Evolutionary conservation across 148 eudicot species (phyloP).

Genomic region (Arbutus unedo): DNA sequence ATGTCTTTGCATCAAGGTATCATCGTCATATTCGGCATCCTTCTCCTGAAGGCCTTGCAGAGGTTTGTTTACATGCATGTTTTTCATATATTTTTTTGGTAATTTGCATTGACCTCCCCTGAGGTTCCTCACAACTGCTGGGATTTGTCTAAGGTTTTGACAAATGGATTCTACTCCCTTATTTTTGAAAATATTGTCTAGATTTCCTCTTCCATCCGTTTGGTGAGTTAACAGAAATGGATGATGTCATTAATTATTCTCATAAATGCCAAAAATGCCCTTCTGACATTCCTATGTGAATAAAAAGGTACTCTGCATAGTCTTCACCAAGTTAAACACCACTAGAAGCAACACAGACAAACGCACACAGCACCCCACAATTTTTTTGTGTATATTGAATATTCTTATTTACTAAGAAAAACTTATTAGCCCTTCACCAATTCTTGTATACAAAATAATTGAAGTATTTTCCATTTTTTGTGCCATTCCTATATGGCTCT

Average conservation of each 20-base stretch:
- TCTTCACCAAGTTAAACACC: no score
- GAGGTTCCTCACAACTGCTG: neutral
- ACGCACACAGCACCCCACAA: no score
- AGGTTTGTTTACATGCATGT: slow-evolving; percentile 43
- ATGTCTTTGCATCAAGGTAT: slow-evolving; percentile 63
- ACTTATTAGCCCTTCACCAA: neutral
- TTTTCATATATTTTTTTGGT: neutral
- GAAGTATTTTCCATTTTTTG: no score
- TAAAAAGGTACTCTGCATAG: no score
- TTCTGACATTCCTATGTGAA: no score
- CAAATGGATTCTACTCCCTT: neutral
- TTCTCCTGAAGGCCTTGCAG: slow-evolving; percentile 74
- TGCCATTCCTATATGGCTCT: neutral
- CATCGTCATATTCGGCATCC: slow-evolving; percentile 71
- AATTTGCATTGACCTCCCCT: neutral
- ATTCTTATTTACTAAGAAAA: no score
- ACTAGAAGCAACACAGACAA: no score
- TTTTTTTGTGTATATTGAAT: neutral
- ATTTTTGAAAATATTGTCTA: neutral
- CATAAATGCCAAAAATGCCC: no score
- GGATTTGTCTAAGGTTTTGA: neutral
- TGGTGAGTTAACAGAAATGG: neutral
- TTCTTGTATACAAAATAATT: neutral
- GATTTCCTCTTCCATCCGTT: neutral
- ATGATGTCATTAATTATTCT: neutral